Evolutionary conservation across 2,329 filamentous ascomycete genomes (phyloP), one percentile per base, ranked within the genome.

Genomic region (Fusarium citri): DNA sequence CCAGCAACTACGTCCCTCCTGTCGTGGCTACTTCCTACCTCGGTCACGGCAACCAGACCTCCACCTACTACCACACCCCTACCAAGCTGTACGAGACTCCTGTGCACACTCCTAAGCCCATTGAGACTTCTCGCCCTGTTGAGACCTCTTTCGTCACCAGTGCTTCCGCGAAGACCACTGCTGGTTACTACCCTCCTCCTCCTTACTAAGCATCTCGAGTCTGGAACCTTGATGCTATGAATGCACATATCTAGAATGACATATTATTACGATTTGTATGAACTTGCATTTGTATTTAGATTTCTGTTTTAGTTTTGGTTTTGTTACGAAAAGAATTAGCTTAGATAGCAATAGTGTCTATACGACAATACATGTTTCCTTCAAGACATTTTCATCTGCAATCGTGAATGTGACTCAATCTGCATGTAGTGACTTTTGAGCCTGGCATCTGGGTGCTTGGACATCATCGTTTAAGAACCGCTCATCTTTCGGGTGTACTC

Each of bases 11-110:
- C 1, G 12, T 22, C 15, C 63, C 63, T 34, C 55, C 55, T 5
- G 34, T 30, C 14, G 40, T 66, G 5, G 47, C 63, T 3, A 66
- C 55, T 23, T 31, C 49, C 9, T 53, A 51, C 23, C 18, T 48
- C 12, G 20, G 4, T n/a, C 62, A 48, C 4, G 60, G 58, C 7
- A 62, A 64, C 58, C 58, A 62, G 5, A 56, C 58, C 4, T 48
- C 59, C 2, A 66, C 63, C 3, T 61, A 61, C 37, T 48, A 53
- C 47, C 61, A 55, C 22, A 54, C 61, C 0, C 50, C 62, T 5
- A 65, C 62, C 40, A 65, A 65, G 59, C 31, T 41, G n/a, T 59
- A 65, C n/a, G 54, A 65, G 54, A 65, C 62, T 26, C 62, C 62
- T 10, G 8, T 34, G 20, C 28, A 55, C 53, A 55, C 53, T 25